These are phyloP conservation scores for Phaeosphaeria sp. DNA, from an alignment of 2,329 filamentous ascomycete species.

Conservation along the genomic window DNA sequence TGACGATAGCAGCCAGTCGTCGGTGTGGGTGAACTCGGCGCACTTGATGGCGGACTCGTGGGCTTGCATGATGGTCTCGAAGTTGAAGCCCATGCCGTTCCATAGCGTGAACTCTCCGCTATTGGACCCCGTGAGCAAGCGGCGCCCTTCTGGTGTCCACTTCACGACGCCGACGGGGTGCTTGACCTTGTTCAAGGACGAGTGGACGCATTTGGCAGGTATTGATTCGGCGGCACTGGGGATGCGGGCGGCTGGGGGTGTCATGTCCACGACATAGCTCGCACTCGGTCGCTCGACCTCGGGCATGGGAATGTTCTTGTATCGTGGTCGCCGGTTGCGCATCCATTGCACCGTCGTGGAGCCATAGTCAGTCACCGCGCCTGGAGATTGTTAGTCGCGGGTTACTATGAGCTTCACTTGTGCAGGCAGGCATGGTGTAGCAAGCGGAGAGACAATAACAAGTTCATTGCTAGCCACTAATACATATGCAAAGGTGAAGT, in stretches of 20 bases:
- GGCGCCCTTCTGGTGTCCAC: constrained; percentile 95
- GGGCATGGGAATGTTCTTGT: constrained; percentile 72
- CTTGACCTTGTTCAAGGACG: constrained; percentile 98
- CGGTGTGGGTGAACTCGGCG: constrained; percentile 88
- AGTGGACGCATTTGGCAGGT: constrained; percentile 93
- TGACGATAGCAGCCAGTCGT: constrained; percentile 95
- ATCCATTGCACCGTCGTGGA: constrained; percentile 92
- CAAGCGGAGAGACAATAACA: not conserved
- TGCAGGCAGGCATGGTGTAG: not conserved
- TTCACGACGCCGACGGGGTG: constrained; percentile 96
- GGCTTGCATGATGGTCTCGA: constrained; percentile 98
- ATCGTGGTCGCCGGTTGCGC: constrained; percentile 78
- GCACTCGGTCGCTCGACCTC: constrained; percentile 84
- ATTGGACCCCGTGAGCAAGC: constrained; percentile 89
- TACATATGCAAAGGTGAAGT: not conserved
- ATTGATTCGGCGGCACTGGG: constrained; percentile 83
- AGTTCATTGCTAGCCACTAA: not conserved
- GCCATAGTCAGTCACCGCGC: constrained; percentile 91
- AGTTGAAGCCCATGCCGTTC: constrained; percentile 99
- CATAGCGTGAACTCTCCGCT: constrained; percentile 98
- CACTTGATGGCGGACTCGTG: constrained; percentile 88
- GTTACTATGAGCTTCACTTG: not conserved
- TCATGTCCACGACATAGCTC: constrained; percentile 92
- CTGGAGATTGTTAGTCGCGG: constrained; percentile 53
- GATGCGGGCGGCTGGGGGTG: constrained; percentile 79